phyloP scores from a whole-genome alignment of 305 asterid species.

The Fraxinus dipetala region DNA sequence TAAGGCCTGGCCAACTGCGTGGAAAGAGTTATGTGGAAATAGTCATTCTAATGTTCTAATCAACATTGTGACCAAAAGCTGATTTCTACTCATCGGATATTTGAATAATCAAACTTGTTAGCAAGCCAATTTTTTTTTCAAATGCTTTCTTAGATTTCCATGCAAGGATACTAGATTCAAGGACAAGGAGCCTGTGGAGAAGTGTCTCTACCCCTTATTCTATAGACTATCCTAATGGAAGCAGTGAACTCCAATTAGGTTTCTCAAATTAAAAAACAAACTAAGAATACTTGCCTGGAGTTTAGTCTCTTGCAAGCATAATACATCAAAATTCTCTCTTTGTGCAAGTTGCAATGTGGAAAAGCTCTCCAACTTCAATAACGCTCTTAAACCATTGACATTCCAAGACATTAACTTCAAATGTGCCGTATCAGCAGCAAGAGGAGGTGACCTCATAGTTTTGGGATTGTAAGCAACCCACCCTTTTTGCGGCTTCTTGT shows the following conservation, averaged over 20 bases:
- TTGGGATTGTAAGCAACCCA: constrained; percentile 90
- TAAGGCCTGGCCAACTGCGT: not conserved
- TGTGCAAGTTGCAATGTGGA: constrained; percentile 68
- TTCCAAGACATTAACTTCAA: constrained; percentile 91
- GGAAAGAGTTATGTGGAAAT: not conserved
- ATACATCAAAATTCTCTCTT: constrained; percentile 75
- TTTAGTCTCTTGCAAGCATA: constrained; percentile 96
- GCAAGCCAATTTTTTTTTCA: not conserved
- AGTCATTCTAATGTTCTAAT: not conserved
- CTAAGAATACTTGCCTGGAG: constrained; percentile 56
- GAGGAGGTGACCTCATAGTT: constrained; percentile 83
- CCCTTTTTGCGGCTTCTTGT: constrained; percentile 81
- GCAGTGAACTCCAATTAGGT: constrained; percentile 1
- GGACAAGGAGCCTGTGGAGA: not conserved
- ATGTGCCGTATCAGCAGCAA: constrained; percentile 44
- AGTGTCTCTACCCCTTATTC: not conserved
- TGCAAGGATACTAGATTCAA: not conserved
- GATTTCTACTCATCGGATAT: not conserved
- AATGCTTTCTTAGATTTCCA: not conserved
- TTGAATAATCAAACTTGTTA: not conserved
- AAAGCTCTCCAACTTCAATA: constrained; percentile 63
- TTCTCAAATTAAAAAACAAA: constrained; percentile 8
- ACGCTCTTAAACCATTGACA: constrained; percentile 90
- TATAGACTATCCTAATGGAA: not conserved
- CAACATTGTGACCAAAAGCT: not conserved